Percentiles rank a stretch among this genome's conserved stretches.
Evolutionary conservation across 148 eudicot species (phyloP).

Genomic region (Nyssa sinensis): DNA sequence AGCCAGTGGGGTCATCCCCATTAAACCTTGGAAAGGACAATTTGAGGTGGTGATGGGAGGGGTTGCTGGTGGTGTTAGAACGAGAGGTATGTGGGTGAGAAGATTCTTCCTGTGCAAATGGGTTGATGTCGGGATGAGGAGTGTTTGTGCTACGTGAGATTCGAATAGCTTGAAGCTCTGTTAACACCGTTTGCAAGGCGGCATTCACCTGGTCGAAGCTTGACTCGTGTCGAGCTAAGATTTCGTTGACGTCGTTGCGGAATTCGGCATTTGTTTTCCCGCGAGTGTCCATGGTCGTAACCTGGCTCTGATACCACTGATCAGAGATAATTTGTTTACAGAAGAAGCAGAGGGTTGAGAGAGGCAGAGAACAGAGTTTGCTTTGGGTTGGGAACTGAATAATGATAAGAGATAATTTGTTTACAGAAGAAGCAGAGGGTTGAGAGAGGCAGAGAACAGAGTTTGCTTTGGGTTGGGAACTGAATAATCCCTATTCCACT

Average conservation of each 20-base stretch:
- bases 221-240: conserved; percentile 4
- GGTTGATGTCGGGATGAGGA: not conserved
- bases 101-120: not conserved
- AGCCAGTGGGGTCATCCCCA: conserved; percentile 7
- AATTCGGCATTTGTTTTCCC: not conserved
- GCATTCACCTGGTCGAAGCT: not conserved
- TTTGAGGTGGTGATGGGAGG: not conserved
- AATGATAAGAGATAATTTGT: too few species aligned
- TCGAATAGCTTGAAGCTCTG: not conserved
- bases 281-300: not conserved
- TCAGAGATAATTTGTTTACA: not conserved
- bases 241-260: not conserved
- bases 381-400: too few species aligned
- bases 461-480: too few species aligned
- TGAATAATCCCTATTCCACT: too few species aligned
- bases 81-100: not conserved
- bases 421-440: too few species aligned
- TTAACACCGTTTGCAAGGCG: not conserved
- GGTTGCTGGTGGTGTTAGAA: not conserved
- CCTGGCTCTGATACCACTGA: conserved; percentile 6
- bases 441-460: too few species aligned
- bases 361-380: too few species aligned
- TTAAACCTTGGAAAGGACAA: not conserved
- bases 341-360: too few species aligned
- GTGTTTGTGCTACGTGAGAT: not conserved